Base-by-base conservation (phyloP, 768 basidiomycete genomes). In the Melanogaster broomeanus region DNA sequence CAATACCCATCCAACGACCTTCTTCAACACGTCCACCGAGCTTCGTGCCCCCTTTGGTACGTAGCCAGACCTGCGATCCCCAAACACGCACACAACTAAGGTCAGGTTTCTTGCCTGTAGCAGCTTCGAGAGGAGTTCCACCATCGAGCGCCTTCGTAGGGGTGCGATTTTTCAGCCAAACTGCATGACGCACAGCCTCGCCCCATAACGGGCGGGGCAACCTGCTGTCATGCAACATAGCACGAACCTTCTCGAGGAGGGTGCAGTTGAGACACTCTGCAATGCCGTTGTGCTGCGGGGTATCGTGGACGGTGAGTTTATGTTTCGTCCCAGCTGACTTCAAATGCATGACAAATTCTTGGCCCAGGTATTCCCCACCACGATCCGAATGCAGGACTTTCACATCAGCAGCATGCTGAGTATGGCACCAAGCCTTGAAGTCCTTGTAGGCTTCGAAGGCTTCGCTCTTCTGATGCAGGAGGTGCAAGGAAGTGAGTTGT, bases 271-370 rank as follows among this genome's bases (percentile, higher is more conserved):
- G 22, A 8, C 56, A 55, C 40, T 66, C 57, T 1, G 64, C 53
- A 12, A 61, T 50, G 6, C 66, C 62, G 34, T 67, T 65, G 12
- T 66, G 66, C 22, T 58, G 42, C 3, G 59, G 61, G 1, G 66
- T 63, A 42, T 62, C 45, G 19, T 58, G 61, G 3, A 57, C 54
- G 12, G 62, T 63, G 2, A 45, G 33, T 35, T 47, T 25, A 28
- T 44, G 56, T 8, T 22, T 43, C 0, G 49, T 64, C 0, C 69
- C 69, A 2, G 51, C 18, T 0, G 15, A 3, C 6, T 58, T 27
- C 6, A 64, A 48, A 44, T 54, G 51, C 18, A 18, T 28, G 6
- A 16, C 51, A 34, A 68, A 55, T 16, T 53, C 48, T 3, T 57
- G 39, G 33, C 53, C 56, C 34, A 59, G 38, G 40, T 53, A 67